These are phyloP conservation scores for Pyrenochaeta sp. DNA, from an alignment of 2,329 filamentous ascomycete genomes.

Conservation along the genomic window DNA sequence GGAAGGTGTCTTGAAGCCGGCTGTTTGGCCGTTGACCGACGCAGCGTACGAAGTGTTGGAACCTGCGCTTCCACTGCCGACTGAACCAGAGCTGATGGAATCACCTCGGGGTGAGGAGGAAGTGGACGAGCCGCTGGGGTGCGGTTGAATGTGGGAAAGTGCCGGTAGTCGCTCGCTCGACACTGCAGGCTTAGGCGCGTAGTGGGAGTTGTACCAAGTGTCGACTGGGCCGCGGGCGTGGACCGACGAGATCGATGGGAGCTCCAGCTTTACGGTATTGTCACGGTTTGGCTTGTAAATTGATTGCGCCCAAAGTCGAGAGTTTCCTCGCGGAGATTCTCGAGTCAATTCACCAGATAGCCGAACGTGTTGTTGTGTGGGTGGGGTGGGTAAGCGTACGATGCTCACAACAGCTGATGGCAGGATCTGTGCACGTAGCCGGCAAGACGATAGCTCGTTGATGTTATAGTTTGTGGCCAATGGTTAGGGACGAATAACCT, in stretches of 20 bases:
- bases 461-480: constrained; percentile 37
- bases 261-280: constrained; percentile 91
- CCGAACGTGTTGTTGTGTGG: constrained; percentile 29
- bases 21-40: constrained; percentile 59
- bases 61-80: constrained; percentile 59
- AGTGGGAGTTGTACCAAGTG: constrained; percentile 74
- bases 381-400: constrained; percentile 20
- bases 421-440: constrained; percentile 41
- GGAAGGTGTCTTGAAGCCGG: constrained; percentile 80
- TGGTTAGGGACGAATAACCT: constrained; percentile 29
- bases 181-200: constrained; percentile 69
- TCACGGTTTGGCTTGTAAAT: constrained; percentile 16
- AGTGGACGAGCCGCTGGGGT: constrained; percentile 71
- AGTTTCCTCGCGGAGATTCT: constrained; percentile 20
- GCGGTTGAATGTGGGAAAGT: constrained; percentile 72
- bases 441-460: constrained; percentile 31
- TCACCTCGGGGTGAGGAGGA: constrained; percentile 78
- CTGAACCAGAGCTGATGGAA: constrained; percentile 71
- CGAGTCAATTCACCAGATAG: constrained; percentile 34
- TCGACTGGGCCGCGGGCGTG: constrained; percentile 81
- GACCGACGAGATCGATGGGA: constrained; percentile 84
- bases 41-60: constrained; percentile 66
- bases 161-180: constrained; percentile 79
- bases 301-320: constrained; percentile 10
- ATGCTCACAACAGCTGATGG: constrained; percentile 39